Evolutionary conservation across 768 basidiomycete genomes (phyloP).

Genomic region (Coprinopsis marcescibilis): DNA sequence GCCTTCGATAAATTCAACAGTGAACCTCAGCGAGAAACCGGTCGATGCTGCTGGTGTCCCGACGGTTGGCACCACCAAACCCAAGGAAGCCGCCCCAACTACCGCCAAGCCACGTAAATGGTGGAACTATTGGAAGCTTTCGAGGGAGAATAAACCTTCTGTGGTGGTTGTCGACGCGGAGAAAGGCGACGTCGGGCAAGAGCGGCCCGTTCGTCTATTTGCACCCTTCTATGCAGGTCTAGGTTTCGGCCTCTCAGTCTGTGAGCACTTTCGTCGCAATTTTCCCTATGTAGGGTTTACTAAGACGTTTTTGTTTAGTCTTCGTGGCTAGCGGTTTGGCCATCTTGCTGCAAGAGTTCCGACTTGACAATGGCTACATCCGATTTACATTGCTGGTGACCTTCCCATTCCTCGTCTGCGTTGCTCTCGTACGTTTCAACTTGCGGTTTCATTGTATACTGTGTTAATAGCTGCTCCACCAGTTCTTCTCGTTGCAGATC

Average conservation of each 20-base stretch:
- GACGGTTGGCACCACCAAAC: conserved; percentile 26
- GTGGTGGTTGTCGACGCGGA: conserved; percentile 41
- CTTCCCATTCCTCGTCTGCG: conserved; percentile 67
- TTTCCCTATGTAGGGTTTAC: background rate
- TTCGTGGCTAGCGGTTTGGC: conserved; percentile 61
- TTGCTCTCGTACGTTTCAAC: conserved; percentile 53
- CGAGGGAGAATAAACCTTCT: conserved; percentile 26
- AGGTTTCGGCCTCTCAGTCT: conserved; percentile 58
- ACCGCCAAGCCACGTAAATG: conserved; percentile 21
- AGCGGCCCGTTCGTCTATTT: conserved; percentile 53
- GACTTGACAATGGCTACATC: conserved; percentile 54
- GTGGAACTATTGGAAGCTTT: conserved; percentile 47
- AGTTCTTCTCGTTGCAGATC: conserved; percentile 76
- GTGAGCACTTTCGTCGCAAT: conserved; percentile 32
- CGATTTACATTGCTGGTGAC: conserved; percentile 66
- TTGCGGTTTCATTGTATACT: background rate
- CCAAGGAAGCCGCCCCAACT: conserved; percentile 22
- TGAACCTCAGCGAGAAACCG: conserved; percentile 52
- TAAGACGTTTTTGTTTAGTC: conserved; percentile 32
- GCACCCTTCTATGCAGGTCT: conserved; percentile 73
- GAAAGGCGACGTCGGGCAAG: conserved; percentile 33
- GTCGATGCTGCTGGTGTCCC: conserved; percentile 29
- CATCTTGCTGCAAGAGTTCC: conserved; percentile 58
- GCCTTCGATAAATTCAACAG: conserved; percentile 45
- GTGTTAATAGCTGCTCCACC: conserved; percentile 1